Conservation (phyloP, 2,329 filamentous ascomycete species). For the Sarocladiaceae sp. region DNA sequence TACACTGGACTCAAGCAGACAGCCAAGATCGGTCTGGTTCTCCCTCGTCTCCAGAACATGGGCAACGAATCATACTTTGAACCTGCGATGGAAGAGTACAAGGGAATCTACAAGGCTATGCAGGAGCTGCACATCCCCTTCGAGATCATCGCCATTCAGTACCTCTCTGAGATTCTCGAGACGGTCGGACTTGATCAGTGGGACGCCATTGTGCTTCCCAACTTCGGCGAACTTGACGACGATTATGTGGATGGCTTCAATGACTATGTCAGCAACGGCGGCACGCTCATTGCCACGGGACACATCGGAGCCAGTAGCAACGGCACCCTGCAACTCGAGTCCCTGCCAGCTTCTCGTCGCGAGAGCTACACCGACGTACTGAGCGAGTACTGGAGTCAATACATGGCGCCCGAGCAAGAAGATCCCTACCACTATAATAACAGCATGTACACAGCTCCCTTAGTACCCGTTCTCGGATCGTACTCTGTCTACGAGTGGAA, state of each 20-base stretch:
- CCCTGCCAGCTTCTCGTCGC: constrained; percentile 10
- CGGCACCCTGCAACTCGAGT: constrained; percentile 11
- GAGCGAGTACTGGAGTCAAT: constrained; percentile 11
- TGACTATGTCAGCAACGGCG: constrained; percentile 12
- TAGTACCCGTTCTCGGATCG: constrained; percentile 13
- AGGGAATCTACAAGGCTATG: constrained; percentile 15
- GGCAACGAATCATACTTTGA: constrained; percentile 8
- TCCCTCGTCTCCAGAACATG: constrained; percentile 10
- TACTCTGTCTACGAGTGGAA: constrained; percentile 15
- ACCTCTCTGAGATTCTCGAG: constrained; percentile 11
- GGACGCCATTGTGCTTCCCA: constrained; percentile 12
- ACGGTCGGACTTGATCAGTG: constrained; percentile 13
- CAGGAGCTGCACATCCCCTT: constrained; percentile 17
- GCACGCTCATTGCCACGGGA: constrained; percentile 14
- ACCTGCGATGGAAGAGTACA: constrained; percentile 12
- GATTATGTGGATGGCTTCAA: constrained; percentile 12
- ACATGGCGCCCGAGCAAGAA: constrained; percentile 13
- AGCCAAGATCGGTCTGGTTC: constrained; percentile 14
- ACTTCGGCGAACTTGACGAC: constrained; percentile 11
- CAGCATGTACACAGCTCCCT: constrained; percentile 12
- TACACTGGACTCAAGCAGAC: constrained; percentile 12
- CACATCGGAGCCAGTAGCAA: constrained; percentile 10
- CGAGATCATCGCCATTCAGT: constrained; percentile 13
- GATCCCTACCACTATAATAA: constrained; percentile 8
- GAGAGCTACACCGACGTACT: constrained; percentile 2